Evolutionary conservation across 179 eudicot species (phyloP).

Genomic region (Corrigiola litoralis): DNA sequence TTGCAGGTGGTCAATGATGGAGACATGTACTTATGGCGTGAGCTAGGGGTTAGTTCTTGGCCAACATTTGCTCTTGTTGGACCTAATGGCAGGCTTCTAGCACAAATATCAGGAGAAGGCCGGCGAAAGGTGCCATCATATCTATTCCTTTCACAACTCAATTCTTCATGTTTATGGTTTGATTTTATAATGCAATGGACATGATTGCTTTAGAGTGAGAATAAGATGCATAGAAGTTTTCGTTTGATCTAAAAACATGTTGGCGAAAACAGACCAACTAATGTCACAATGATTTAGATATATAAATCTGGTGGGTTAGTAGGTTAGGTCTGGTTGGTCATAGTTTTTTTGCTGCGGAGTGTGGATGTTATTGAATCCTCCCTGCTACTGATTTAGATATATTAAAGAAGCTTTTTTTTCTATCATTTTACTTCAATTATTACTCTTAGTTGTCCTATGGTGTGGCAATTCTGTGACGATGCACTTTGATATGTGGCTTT

Average conservation of each 20-base stretch:
- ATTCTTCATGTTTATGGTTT: background rate
- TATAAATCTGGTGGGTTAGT: no score
- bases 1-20: constrained; percentile 96
- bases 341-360: no score
- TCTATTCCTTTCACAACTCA: background rate
- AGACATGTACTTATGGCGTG: constrained; percentile 95
- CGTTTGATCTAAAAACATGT: background rate
- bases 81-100: constrained; percentile 82
- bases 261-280: background rate
- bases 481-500: no score
- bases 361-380: no score
- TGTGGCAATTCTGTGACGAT: no score
- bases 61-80: constrained; percentile 89
- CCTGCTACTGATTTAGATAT: no score
- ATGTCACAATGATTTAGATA: no score
- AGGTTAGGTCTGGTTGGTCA: no score
- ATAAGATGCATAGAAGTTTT: background rate
- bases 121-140: constrained; percentile 60
- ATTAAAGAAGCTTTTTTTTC: no score
- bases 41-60: constrained; percentile 92
- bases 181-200: background rate
- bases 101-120: constrained; percentile 93
- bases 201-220: background rate
- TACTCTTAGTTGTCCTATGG: no score
- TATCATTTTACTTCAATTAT: no score